A percentile compares a stretch with the other conserved stretches of the same genome.
phyloP scores from a whole-genome alignment of 2,329 filamentous ascomycete species.

The Taxawa tesnikishii region DNA sequence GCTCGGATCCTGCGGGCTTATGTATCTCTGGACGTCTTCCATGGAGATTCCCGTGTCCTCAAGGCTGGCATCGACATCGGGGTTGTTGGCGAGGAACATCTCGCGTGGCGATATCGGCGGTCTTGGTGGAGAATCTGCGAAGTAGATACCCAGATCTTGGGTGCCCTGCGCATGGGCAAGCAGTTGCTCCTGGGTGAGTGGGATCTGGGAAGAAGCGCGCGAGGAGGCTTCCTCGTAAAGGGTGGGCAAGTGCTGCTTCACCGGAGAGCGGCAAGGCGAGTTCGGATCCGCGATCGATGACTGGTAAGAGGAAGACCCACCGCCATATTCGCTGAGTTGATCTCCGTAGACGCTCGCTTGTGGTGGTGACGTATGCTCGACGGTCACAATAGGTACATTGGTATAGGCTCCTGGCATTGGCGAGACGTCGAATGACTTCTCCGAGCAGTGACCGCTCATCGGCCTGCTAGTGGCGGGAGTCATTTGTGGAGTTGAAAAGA shows the following conservation, averaged over 20 bases:
- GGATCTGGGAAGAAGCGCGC: conserved; percentile 20
- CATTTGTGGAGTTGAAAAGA: conserved; percentile 44
- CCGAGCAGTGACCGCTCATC: conserved; percentile 2
- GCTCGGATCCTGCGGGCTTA: conserved; percentile 31
- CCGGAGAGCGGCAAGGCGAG: conserved; percentile 26
- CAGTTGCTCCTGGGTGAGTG: conserved; percentile 8
- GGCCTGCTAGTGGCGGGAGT: conserved; percentile 6
- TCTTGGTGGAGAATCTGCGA: conserved; percentile 8
- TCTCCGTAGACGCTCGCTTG: conserved; percentile 5
- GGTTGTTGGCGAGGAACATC: conserved; percentile 33
- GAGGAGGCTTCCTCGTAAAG: conserved; percentile 20
- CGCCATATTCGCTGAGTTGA: conserved; percentile 26
- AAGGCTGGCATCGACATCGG: conserved; percentile 48
- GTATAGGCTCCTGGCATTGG: conserved; percentile 43
- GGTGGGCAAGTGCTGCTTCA: conserved; percentile 22
- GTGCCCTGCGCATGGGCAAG: conserved; percentile 10
- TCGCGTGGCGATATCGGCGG: conserved; percentile 19
- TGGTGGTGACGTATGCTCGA: conserved; percentile 24
- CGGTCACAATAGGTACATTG: conserved; percentile 35
- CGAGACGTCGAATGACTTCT: conserved; percentile 33
- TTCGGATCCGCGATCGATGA: conserved; percentile 34
- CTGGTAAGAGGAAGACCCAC: conserved; percentile 36
- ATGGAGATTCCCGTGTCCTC: conserved; percentile 73
- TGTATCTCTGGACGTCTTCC: conserved; percentile 52
- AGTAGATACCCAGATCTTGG: conserved; percentile 8